Base-by-base conservation (phyloP, 2,329 filamentous ascomycete species). In the Fusarium sp. region DNA sequence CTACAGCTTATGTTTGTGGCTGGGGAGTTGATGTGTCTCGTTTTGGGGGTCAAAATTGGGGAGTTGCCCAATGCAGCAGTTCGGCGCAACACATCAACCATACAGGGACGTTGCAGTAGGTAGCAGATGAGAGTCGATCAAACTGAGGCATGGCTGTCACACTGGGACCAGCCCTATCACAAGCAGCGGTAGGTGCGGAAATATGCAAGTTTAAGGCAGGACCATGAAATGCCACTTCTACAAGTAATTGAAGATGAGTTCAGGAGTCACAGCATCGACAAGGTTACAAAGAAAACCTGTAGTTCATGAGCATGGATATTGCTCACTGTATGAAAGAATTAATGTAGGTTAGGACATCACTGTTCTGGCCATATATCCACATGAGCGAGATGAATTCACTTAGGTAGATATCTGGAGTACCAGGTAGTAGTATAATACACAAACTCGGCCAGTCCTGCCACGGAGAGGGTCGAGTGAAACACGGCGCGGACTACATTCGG, bases 31-130 rank as follows among this genome's bases (percentile, higher is more conserved):
- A 69, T 63, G 46, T 58, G 51, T 67, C 54, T 63, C 33, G 44
- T 63, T 61, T 28, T 24, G 46, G 66, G 66, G 68, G 60, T 57
- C 58, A 61, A 59, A 66, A 60, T 63, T 45, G 57, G 42, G 43
- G 42, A 54, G 54, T 60, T 58, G 44, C 62, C 67, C 69, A 74
- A 74, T 71, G 34, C 44, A 61, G 62, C 55, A 65, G 48, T 15
- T 45, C 39, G 51, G 53, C 57, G 48, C 50, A 61, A 56, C 48
- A 66, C 60, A 56, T 43, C 48, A 69, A 57, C 50, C 55, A 67
- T 48, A 60, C 49, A 49, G 54, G 40, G 40, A 63, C 40, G 66
- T 56, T 67, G 55, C 66, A 69, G 22, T 24, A 50, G 50, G 22
- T 24, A 50, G 50, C 38, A 36, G 58, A 52, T 66, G 42, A 59